phyloP scores from a whole-genome alignment of 2,329 filamentous ascomycete species.

The Colletotrichum costaricense region DNA sequence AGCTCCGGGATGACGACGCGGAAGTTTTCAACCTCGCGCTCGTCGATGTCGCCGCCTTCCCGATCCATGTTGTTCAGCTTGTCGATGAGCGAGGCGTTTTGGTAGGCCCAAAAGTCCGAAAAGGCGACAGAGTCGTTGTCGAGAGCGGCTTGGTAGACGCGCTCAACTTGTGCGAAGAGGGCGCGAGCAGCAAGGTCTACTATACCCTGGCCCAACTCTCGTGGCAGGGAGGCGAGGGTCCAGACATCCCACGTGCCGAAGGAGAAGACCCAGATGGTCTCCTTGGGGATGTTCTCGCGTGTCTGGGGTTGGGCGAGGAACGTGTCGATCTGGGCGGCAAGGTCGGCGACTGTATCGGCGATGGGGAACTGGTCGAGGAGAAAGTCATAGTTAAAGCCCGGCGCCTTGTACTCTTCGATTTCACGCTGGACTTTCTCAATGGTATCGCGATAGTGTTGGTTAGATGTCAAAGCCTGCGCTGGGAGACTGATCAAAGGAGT shows the following conservation, averaged over 20 bases:
- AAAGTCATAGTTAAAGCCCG: slow-evolving; percentile 57
- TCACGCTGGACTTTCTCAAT: slow-evolving; percentile 46
- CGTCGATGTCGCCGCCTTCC: slow-evolving; percentile 20
- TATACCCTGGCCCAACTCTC: slow-evolving; percentile 48
- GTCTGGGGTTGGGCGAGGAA: slow-evolving; percentile 55
- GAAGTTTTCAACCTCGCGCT: slow-evolving; percentile 53
- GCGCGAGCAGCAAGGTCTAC: slow-evolving; percentile 51
- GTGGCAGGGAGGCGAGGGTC: slow-evolving; percentile 60
- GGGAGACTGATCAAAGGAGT: slow-evolving; percentile 56
- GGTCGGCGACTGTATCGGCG: slow-evolving; percentile 51
- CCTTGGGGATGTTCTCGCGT: slow-evolving; percentile 47
- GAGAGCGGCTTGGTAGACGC: slow-evolving; percentile 57
- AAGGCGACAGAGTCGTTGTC: slow-evolving; percentile 56
- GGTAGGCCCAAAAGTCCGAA: slow-evolving; percentile 54
- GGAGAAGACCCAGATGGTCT: slow-evolving; percentile 64
- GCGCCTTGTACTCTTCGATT: slow-evolving; percentile 45
- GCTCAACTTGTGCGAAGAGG: slow-evolving; percentile 59
- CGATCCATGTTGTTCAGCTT: slow-evolving; percentile 15
- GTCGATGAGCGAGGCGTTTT: slow-evolving; percentile 38
- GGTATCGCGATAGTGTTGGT: slow-evolving; percentile 61
- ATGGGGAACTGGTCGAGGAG: slow-evolving; percentile 55
- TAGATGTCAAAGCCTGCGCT: slow-evolving; percentile 64
- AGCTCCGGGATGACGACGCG: slow-evolving; percentile 62
- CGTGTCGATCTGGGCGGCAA: slow-evolving; percentile 55
- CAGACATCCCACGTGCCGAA: slow-evolving; percentile 68